phyloP scores from a whole-genome alignment of 2,329 filamentous ascomycete species.

The Paracoccidioides brasiliensis region DNA sequence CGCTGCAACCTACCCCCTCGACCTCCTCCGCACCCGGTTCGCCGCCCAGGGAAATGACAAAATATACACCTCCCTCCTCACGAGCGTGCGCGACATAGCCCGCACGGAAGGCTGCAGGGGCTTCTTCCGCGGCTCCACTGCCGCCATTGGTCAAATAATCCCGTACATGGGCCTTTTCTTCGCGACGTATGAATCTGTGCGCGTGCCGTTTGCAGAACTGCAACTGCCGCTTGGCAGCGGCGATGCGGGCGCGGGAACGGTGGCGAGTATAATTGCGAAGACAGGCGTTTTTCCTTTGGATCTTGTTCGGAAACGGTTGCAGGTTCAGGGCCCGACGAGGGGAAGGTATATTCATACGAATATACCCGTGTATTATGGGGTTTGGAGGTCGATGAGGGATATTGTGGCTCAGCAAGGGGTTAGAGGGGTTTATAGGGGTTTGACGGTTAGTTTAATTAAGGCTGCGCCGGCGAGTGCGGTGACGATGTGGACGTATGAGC shows the following conservation, averaged over 20 bases:
- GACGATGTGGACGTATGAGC: conserved; percentile 91
- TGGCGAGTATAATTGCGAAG: conserved; percentile 72
- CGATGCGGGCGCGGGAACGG: conserved; percentile 69
- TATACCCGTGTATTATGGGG: conserved; percentile 69
- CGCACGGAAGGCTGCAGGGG: conserved; percentile 61
- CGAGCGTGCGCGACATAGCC: conserved; percentile 59
- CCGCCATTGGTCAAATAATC: conserved; percentile 74
- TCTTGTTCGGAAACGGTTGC: conserved; percentile 79
- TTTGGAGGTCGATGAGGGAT: conserved; percentile 50
- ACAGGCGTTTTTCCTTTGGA: conserved; percentile 87
- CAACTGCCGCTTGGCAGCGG: conserved; percentile 59
- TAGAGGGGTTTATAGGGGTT: conserved; percentile 71
- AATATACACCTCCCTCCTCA: conserved; percentile 61
- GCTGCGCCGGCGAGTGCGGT: conserved; percentile 85
- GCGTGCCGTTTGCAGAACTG: conserved; percentile 44
- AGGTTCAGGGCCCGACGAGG: conserved; percentile 86
- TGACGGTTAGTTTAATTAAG: conserved; percentile 82
- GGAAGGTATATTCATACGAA: conserved; percentile 67
- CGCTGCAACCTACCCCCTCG: conserved; percentile 75
- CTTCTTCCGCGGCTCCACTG: conserved; percentile 78
- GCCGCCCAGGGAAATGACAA: conserved; percentile 77
- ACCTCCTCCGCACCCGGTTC: conserved; percentile 85
- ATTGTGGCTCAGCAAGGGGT: conserved; percentile 63
- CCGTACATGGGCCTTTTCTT: conserved; percentile 98
- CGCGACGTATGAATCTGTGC: conserved; percentile 66